phyloP scores from a whole-genome alignment of 2,329 filamentous ascomycete species.

The Diaporthe destruens region DNA sequence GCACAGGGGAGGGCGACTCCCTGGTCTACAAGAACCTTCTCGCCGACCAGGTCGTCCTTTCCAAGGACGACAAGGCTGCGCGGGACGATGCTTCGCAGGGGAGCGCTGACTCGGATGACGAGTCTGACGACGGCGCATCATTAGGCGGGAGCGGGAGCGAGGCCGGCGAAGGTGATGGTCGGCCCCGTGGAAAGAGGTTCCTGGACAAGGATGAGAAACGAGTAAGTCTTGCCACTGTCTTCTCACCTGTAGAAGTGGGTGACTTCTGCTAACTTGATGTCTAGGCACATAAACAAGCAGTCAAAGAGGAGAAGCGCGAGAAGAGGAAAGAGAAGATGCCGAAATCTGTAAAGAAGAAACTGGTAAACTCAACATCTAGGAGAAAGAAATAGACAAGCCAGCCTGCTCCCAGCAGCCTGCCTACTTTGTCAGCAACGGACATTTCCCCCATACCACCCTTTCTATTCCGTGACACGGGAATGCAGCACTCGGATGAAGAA shows the following conservation, averaged over 20 bases:
- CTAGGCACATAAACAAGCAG: slow-evolving; percentile 81
- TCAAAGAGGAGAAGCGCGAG: slow-evolving; percentile 96
- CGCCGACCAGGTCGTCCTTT: slow-evolving; percentile 71
- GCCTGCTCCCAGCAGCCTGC: not conserved
- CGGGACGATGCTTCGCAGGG: slow-evolving; percentile 53
- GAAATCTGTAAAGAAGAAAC: slow-evolving; percentile 93
- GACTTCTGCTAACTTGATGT: slow-evolving; percentile 40
- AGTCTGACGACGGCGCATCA: slow-evolving; percentile 63
- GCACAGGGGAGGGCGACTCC: slow-evolving; percentile 78
- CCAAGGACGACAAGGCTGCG: slow-evolving; percentile 52
- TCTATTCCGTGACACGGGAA: not conserved
- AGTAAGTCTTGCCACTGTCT: slow-evolving; percentile 54
- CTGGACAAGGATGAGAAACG: slow-evolving; percentile 93
- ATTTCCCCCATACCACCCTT: slow-evolving; percentile 7
- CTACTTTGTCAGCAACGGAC: not conserved
- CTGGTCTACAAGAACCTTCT: slow-evolving; percentile 89
- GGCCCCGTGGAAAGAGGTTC: slow-evolving; percentile 84
- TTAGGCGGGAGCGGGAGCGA: slow-evolving; percentile 64
- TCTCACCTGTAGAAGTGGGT: not conserved
- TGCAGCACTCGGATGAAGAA: slow-evolving; percentile 48
- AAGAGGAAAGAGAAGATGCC: slow-evolving; percentile 96
- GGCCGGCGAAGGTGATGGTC: slow-evolving; percentile 72
- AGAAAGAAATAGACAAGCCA: slow-evolving; percentile 68
- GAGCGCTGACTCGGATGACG: slow-evolving; percentile 55
- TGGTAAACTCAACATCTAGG: slow-evolving; percentile 73